Base-by-base conservation (phyloP, 1,284 basidiomycete genomes). In the Tilletia walkeri region DNA sequence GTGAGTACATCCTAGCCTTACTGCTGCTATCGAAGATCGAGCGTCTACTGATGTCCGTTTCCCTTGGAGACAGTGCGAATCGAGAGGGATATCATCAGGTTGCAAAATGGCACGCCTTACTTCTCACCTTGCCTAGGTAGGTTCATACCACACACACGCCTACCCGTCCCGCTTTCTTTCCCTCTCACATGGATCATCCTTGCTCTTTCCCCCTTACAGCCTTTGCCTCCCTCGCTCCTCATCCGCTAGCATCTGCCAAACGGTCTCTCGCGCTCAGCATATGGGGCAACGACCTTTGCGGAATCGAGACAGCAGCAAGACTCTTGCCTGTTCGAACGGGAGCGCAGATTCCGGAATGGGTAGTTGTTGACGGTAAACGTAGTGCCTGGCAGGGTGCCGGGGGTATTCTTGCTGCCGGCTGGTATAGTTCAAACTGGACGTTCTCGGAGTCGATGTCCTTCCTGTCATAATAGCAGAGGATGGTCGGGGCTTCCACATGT, bases 271-370 rank as follows among this genome's bases (percentile, higher is more conserved):
- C 75, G 16, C 70, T 73, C 2, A 71, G 70, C 30, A 10, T 56
- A 18, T 56, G 53, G 53, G 75, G 75, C 0, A 73, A 74, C 2
- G 70, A 70, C 24, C 12, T 39, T 5, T 38, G 73, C 0, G 75
- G 75, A 20, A 65, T 78, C 10, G 53, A 68, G 24, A n/a, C 70
- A 14, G 75, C 73, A 9, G 77, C 70, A 5, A 67, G 75, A 6
- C 30, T 76, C 65, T 66, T 78, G 6, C 77, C 77, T 18, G 76
- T 75, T 2, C 45, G 75, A 16, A 76, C 77, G 12, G 77, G 70
- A 1, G 73, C 75, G 4, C 71, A 71, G 71, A 67, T 74, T 2
- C 77, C 77, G 9, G 77, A 78, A 36, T 78, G 72, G 72, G 53
- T 77, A n/a, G 75, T 77, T 30, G 38, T 66, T 4, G 73, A 72